Conservation (phyloP, 768 basidiomycete genomes). For the Rhizopogon vesiculosus region DNA sequence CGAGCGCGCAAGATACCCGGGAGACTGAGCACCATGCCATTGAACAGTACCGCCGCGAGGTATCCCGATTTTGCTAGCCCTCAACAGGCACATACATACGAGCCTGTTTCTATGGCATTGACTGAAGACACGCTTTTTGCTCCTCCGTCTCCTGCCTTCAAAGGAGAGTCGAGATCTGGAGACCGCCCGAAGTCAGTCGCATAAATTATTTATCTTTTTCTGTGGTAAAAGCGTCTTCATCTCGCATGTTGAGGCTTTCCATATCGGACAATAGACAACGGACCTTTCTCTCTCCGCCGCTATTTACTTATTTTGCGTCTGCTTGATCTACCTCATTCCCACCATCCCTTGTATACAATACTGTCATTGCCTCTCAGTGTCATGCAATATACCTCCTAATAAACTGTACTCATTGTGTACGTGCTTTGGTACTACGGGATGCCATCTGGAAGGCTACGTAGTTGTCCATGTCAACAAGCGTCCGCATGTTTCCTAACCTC, state of each 20-base stretch:
- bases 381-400: slow-evolving; percentile 5
- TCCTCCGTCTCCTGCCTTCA: slow-evolving; percentile 59
- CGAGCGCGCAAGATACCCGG: slow-evolving; percentile 35
- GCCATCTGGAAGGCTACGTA: slow-evolving; percentile 26
- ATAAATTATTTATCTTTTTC: slow-evolving; percentile 14
- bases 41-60: slow-evolving; percentile 34
- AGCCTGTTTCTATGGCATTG: slow-evolving; percentile 60
- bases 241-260: no score
- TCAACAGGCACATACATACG: slow-evolving; percentile 49
- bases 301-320: slow-evolving; percentile 2
- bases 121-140: slow-evolving; percentile 43
- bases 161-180: slow-evolving; percentile 25
- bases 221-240: background rate
- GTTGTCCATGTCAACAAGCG: slow-evolving; percentile 20
- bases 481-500: slow-evolving; percentile 19
- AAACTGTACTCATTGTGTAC: slow-evolving; percentile 9
- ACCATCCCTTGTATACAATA: slow-evolving; percentile 8
- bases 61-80: slow-evolving; percentile 25
- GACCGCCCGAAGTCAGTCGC: slow-evolving; percentile 41
- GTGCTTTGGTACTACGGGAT: slow-evolving; percentile 21
- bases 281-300: slow-evolving; percentile 8
- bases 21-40: slow-evolving; percentile 53
- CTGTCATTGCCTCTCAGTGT: background rate
- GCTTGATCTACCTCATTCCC: background rate
- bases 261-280: background rate